Evolutionary conservation across 208 protist genomes (phyloP), one percentile per base, ranked within the genome.

Genomic region (Phytomonas sp.): DNA sequence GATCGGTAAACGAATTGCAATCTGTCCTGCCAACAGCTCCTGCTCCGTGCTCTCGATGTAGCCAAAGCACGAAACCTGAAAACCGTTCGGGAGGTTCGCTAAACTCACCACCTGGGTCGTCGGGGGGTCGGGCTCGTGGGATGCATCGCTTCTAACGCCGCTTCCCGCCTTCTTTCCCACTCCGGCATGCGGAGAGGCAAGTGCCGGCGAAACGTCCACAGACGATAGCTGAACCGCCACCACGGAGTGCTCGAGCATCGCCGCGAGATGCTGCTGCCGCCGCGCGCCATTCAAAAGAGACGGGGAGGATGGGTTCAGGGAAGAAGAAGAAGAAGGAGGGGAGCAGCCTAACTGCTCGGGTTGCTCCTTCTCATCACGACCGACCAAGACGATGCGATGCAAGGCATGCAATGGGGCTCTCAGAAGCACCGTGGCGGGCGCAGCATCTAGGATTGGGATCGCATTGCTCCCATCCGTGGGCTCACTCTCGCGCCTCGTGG

Each of bases 1-100:
- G 5, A 90, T 73, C 9, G 87, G 87, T 31, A 93, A 73, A 20
- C 85, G 85, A 60, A 91, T 66, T 11, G 67, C 33, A 60, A 88
- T 84, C 72, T 74, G 72, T 4, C 78, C 81, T 1, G 17, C 26
- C 5, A 76, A 68, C 62, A 94, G 79, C 36, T 85, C 79, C 46
- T 20, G 67, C 73, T 94, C 88, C 31, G 71, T 82, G 70, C 81
- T 89, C 82, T 95, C 89, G 2, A 95, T 84, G 31, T 84, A 79
- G 30, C 83, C 89, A 76, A 91, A 93, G 69, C 80, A 93, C 13
- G 87, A 80, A 5, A 93, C 65, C 5, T 82, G 67, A 75, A 95
- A 95, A 51, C 89, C 89, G 30, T 33, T 43, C 13, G 61, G 70
- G 13, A 85, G 61, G 29, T 76, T 69, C 5, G 73, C 75, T 1